Evolutionary conservation across 208 protist species (phyloP), one percentile per base, ranked within the genome.

Genomic region (Crithidia sp.): DNA sequence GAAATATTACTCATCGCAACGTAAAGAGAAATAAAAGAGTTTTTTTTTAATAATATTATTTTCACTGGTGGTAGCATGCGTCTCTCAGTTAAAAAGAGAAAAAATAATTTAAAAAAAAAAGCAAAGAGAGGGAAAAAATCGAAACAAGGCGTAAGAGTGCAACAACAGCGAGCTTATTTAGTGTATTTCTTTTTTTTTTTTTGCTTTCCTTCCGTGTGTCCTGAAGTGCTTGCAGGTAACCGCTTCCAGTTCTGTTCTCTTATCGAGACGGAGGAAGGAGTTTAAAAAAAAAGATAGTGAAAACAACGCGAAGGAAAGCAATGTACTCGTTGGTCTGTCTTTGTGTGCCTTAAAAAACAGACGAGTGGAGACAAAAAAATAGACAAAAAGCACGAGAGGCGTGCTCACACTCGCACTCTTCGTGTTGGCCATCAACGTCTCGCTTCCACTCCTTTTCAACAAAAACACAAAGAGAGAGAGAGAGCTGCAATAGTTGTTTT

Each of bases 151-250:
- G 10, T 47, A 73, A 76, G 16, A 67, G 41, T 44, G 63, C 28
- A 76, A 81, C 13, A 66, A 63, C 17, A 75, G 69, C 50, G 3
- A 63, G 5, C 19, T 36, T 40, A 7, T 43, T 41, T 13, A 13
- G 6, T 40, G 2, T 28, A 19, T 59, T 37, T 6, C 14, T 45
- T 19, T 49, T 14, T 43, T 40, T 49, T 4, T 43, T 5, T 69
- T 16, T 45, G 36, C n/a, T n/a, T n/a, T n/a, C n/a, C n/a, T n/a
- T n/a, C n/a, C 44, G 8, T 67, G 39, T 41, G n/a, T 45, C 12
- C 44, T 5, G 13, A 28, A 39, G 10, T 43, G 57, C 8, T 28
- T 28, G 1, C 28, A 28, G 28, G 28, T 28, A 1, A 28, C 28
- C 28, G 28, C 28, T 28, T 28, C 28, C 28, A 28, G 28, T 28